Percentiles rank a stretch among this genome's conserved stretches.
These are phyloP conservation scores for Orobanche coerulescens DNA, from an alignment of 257 asterid genomes.

Conservation along the genomic window DNA sequence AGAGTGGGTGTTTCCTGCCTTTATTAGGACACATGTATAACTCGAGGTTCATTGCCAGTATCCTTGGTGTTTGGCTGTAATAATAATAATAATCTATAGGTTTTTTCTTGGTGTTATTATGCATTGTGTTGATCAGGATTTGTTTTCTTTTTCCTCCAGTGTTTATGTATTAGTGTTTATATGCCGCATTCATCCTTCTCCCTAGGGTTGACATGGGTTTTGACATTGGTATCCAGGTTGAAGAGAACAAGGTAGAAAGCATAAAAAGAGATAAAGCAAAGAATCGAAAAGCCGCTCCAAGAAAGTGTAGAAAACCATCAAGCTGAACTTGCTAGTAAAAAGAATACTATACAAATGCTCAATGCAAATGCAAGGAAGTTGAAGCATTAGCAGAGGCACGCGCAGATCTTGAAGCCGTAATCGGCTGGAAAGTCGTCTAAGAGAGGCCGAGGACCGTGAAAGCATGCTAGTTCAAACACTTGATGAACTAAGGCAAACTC, in stretches of 20 bases:
- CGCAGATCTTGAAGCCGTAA: conserved; percentile 86
- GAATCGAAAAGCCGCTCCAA: conserved; percentile 82
- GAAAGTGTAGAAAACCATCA: conserved; percentile 95
- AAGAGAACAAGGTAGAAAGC: conserved; percentile 94
- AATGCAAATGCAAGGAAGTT: conserved; percentile 88
- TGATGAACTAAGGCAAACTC: conserved; percentile 53
- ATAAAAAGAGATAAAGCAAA: conserved; percentile 80
- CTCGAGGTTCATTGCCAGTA: too few species aligned
- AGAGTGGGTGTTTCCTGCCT: too few species aligned
- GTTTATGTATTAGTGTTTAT: neutral
- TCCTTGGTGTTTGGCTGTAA: too few species aligned
- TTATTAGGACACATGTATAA: too few species aligned
- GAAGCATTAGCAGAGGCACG: conserved; percentile 92
- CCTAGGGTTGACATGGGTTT: neutral
- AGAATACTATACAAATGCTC: conserved; percentile 80
- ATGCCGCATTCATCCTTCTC: neutral
- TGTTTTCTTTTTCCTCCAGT: neutral
- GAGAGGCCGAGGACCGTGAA: conserved; percentile 50
- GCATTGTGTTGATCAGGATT: neutral
- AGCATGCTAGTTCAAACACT: conserved; percentile 54
- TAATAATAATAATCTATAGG: too few species aligned
- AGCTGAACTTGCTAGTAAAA: conserved; percentile 73
- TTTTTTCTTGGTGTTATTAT: too few species aligned
- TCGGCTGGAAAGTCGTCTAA: conserved; percentile 64
- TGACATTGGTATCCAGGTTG: conserved; percentile 48